Evolutionary conservation across 495 filamentous ascomycete genomes (phyloP), one percentile per base, ranked within the genome.

Genomic region (Poronia punctata): DNA sequence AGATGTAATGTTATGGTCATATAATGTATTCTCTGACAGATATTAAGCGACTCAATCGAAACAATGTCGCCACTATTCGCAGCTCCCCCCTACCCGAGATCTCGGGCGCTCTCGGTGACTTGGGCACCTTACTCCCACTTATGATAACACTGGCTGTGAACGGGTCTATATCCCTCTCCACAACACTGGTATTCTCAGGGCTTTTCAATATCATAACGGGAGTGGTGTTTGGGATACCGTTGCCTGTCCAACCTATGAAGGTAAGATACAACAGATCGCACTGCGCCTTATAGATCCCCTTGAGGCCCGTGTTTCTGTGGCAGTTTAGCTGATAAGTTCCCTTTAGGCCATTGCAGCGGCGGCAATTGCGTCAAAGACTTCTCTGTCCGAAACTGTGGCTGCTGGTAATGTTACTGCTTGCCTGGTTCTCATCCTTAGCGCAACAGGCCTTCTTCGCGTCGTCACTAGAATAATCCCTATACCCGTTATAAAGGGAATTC

Each of bases 401-500:
- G 84, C 88, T 2, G 90, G 90, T 4, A 67, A 88, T 37, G 81
- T 86, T 28, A 85, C 92, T 16, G 76, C 76, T 5, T 64, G 63
- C 9, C 72, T 83, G 37, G 75, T 97, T 20, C 70, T 88, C 25
- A 26, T 93, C 10, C 78, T 94, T 50, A 86, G 83, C 50, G 43
- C 82, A 3, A 93, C 86, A 0, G 82, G 89, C 9, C 61, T 88
- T 7, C 64, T 95, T 6, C 66, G 64, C 32, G 83, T 79, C 72
- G 78, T 84, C 40, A 74, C 79, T 6, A 56, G 66, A n/a, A 67
- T 75, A 6, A 83, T 94, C 17, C 90, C 90, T 1, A 74, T 85
- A 12, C 86, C 88, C 3, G 79, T 97, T 3, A 76, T 97, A 39
- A 94, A 92, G 55, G 90, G 90, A 8, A 95, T 97, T 52, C 90